Base-by-base conservation (phyloP, 345 rosid species). In the Citrus maxima region DNA sequence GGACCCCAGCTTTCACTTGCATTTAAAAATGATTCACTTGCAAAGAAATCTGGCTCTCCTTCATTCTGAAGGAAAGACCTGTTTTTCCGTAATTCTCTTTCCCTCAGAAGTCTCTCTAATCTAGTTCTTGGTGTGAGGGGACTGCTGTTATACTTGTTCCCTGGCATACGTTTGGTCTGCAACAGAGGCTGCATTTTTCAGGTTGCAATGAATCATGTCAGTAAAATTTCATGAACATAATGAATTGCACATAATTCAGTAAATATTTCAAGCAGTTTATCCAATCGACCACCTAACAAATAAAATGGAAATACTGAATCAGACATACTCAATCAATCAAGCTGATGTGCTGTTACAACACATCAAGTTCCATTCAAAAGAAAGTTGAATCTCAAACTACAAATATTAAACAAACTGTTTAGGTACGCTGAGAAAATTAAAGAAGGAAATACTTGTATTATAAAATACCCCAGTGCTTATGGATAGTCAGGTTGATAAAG, bases 51-150 rank as follows among this genome's bases (percentile, higher is more conserved):
- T 8, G 80, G 32, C 2, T 83, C 92, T 69, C 60, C 89, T 37
- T 82, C 89, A 65, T 74, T 85, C 3, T 61, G 55, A 55, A 38
- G 46, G 19, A 40, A 66, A 25, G 81, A 42, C 80, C 76, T 81
- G 72, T 80, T 87, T 83, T 82, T 89, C 74, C 92, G 78, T 19
- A 84, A 77, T 82, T 86, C 87, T 73, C 92, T 87, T 38, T 89
- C 89, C 56, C 84, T 85, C 49, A 89, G 72, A 76, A 89, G 89
- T 84, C 92, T 81, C 64, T 86, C 90, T 75, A 86, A 63, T 73
- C 92, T 86, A 71, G 82, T 86, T 80, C 80, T 82, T 5, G 90
- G 89, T 0, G 90, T 87, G 24, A 42, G 72, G 16, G 90, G 87
- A 77, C 55, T 74, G 54, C 78, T 40, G n/a, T 73, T 81, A 62